These are phyloP conservation scores for Cyberlindnera sargentensis DNA, from an alignment of 805 yeast species.

Conservation along the genomic window DNA sequence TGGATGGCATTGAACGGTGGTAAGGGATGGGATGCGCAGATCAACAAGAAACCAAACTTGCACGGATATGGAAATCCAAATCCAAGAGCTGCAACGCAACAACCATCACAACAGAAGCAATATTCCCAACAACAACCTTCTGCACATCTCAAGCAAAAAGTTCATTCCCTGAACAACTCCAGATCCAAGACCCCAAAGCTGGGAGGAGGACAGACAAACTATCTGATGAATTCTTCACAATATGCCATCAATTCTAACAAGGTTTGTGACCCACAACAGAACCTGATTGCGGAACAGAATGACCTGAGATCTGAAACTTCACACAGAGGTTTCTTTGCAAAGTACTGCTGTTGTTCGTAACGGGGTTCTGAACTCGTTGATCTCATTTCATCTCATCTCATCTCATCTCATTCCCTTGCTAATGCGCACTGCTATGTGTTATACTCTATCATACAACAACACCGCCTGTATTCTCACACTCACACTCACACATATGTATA, in stretches of 20 bases:
- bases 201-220: conserved; percentile 13
- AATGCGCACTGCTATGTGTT: too few species aligned
- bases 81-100: conserved; percentile 34
- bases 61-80: conserved; percentile 97
- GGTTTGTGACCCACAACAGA: conserved; percentile 20
- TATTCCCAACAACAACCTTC: conserved; percentile 3
- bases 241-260: conserved; percentile 21
- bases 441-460: too few species aligned
- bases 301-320: conserved; percentile 17
- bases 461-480: too few species aligned
- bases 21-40: conserved; percentile 88
- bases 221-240: conserved; percentile 22
- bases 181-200: conserved; percentile 22
- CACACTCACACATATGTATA: too few species aligned
- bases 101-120: conserved; percentile 1
- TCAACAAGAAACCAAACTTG: conserved; percentile 85
- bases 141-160: conserved; percentile 19
- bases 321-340: conserved; percentile 22
- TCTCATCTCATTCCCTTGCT: too few species aligned
- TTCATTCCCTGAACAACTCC: conserved; percentile 23
- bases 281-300: conserved; percentile 19
- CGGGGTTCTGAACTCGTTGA: too few species aligned
- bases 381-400: too few species aligned
- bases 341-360: conserved; percentile 20
- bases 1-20: conserved; percentile 98